phyloP scores from a whole-genome alignment of 2,329 filamentous ascomycete species.

The Curvularia hawaiiensis region DNA sequence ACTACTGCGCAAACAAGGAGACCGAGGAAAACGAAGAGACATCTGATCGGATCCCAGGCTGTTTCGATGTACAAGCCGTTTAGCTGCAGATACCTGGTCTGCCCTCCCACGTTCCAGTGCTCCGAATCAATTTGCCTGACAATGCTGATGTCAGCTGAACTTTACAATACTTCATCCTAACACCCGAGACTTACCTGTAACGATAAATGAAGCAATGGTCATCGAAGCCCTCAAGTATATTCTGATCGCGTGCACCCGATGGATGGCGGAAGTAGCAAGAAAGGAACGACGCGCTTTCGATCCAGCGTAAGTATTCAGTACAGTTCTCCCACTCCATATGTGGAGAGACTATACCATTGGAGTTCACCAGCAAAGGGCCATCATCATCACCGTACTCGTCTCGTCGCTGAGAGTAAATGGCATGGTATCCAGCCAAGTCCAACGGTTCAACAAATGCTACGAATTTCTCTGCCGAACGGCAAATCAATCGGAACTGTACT shows the following conservation, averaged over 20 bases:
- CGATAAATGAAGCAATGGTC: not conserved
- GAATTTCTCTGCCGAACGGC: not conserved
- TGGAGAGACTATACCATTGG: not conserved
- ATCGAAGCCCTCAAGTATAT: not conserved
- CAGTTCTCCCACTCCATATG: not conserved
- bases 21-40: not conserved
- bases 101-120: not conserved
- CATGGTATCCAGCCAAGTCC: not conserved
- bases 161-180: too few relatives aligned
- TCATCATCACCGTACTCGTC: too few relatives aligned
- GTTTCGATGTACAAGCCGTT: not conserved
- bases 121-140: not conserved
- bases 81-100: not conserved
- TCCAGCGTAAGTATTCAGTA: not conserved
- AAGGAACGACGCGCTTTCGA: not conserved
- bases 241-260: not conserved
- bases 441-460: not conserved
- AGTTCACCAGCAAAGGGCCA: too few relatives aligned
- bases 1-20: not conserved
- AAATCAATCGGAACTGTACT: not conserved
- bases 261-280: not conserved
- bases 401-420: not conserved
- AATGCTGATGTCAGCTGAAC: not conserved
- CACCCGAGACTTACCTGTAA: not conserved
- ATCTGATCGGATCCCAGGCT: not conserved